Evolutionary conservation across 2,329 filamentous ascomycete genomes (phyloP), one percentile per base, ranked within the genome.

Genomic region (Beauveria scarabaeidicola): DNA sequence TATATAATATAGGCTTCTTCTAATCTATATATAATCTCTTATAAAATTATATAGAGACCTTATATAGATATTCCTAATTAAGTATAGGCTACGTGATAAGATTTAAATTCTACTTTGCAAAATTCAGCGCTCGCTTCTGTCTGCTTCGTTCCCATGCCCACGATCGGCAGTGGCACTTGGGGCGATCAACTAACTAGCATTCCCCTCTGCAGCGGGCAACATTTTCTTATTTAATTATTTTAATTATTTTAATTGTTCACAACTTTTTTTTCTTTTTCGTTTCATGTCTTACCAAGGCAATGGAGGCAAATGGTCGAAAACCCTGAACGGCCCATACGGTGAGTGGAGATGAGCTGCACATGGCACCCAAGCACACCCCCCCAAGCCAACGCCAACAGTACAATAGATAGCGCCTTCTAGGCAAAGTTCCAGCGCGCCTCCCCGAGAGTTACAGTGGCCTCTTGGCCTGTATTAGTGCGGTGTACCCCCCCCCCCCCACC

Each of bases 101-200:
- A n/a, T n/a, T n/a, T n/a, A n/a, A n/a, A n/a, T n/a, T n/a, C n/a
- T n/a, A n/a, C n/a, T n/a, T n/a, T n/a, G n/a, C n/a, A n/a, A n/a
- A n/a, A n/a, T n/a, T n/a, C n/a, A n/a, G n/a, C n/a, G n/a, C n/a
- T n/a, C n/a, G n/a, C n/a, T n/a, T n/a, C n/a, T n/a, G n/a, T 23
- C 15, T 23, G 27, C 23, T n/a, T n/a, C 23, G 17, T 5, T 11
- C 13, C 48, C 29, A 10, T 25, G 9, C 27, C 29, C 10, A 43
- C 36, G 52, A 54, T 54, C 52, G 23, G 52, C 52, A 44, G 38
- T 32, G 52, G 40, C 38, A 54, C 52, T 54, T 54, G 13, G 23
- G 52, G 17, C 32, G 29, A 54, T 44, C 38, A 44, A 13, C 4
- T 32, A 32, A n/a, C 50, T 17, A 40, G 32, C 47, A 23, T 21